Conservation (phyloP, 2,329 filamentous ascomycete species). For the Periglandula ipomoeae region DNA sequence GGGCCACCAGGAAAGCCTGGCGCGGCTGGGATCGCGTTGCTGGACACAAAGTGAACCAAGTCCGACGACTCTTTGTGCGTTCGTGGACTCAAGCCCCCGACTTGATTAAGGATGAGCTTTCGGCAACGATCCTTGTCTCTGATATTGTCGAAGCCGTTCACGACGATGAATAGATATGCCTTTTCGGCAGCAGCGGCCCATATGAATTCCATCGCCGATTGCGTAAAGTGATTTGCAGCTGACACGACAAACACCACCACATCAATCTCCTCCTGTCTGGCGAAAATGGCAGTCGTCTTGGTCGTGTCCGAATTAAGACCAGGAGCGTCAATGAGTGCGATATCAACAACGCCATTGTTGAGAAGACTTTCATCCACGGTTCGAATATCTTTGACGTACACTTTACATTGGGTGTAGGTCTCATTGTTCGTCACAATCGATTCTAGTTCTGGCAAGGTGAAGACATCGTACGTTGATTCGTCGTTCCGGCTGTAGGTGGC, state of each 20-base stretch:
- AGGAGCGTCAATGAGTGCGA: slow-evolving; percentile 92
- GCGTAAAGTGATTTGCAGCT: slow-evolving; percentile 93
- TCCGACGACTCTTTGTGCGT: slow-evolving; percentile 90
- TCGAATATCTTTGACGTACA: slow-evolving; percentile 87
- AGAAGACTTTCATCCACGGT: slow-evolving; percentile 86
- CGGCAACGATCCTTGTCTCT: slow-evolving; percentile 84
- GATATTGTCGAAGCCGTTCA: slow-evolving; percentile 94
- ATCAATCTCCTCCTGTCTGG: slow-evolving; percentile 95
- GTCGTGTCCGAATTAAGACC: slow-evolving; percentile 93
- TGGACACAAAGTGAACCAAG: slow-evolving; percentile 95
- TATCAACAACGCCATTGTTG: slow-evolving; percentile 96
- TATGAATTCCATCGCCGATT: slow-evolving; percentile 97
- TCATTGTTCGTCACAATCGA: slow-evolving; percentile 83
- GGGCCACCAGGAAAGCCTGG: slow-evolving; percentile 48
- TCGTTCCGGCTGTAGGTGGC: slow-evolving; percentile 76
- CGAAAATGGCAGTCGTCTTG: slow-evolving; percentile 95
- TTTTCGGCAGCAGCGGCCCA: slow-evolving; percentile 93
- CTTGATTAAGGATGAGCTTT: slow-evolving; percentile 87
- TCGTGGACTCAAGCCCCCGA: slow-evolving; percentile 75
- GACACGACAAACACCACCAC: slow-evolving; percentile 98
- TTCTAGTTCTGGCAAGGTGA: slow-evolving; percentile 67
- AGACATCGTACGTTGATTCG: slow-evolving; percentile 90
- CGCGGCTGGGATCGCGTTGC: slow-evolving; percentile 78
- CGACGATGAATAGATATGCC: slow-evolving; percentile 97
- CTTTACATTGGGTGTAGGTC: slow-evolving; percentile 88